phyloP scores from a whole-genome alignment of 345 rosid species.

The Syzygium grande region DNA sequence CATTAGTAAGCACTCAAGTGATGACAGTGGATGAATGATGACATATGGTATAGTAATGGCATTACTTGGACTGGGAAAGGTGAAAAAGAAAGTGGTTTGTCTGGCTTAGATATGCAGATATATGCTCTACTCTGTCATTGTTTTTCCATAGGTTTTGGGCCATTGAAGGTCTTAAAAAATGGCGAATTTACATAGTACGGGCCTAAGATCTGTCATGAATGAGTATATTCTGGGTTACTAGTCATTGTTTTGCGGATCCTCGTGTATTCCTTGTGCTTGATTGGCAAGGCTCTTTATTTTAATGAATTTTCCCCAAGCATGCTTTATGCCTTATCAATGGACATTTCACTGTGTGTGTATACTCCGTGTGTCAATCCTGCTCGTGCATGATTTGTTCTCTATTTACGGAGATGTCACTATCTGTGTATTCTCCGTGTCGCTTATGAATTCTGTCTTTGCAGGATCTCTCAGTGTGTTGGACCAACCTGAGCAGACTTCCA shows the following conservation, averaged over 20 bases:
- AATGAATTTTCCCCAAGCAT: neutral
- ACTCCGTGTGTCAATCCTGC: neutral
- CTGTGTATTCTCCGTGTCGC: neutral
- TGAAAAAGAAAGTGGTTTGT: neutral
- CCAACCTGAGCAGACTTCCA: constrained; percentile 46
- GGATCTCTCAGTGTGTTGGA: constrained; percentile 49
- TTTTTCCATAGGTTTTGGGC: neutral
- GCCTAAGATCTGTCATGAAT: neutral
- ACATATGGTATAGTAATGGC: neutral
- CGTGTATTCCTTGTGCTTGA: neutral
- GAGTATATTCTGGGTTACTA: neutral
- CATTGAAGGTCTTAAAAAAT: neutral
- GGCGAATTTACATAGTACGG: neutral
- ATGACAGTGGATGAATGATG: neutral
- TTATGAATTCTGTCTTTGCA: constrained; percentile 10
- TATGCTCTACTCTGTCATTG: neutral
- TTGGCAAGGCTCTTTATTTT: neutral
- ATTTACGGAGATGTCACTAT: neutral
- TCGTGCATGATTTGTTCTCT: neutral
- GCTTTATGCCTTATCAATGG: neutral
- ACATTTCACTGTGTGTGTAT: neutral
- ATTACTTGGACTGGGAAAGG: neutral
- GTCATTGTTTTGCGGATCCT: neutral
- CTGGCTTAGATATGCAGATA: neutral
- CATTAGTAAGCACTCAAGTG: neutral